These are phyloP conservation scores for Ogataea saltuana DNA, from an alignment of 805 yeast species.

Conservation along the genomic window DNA sequence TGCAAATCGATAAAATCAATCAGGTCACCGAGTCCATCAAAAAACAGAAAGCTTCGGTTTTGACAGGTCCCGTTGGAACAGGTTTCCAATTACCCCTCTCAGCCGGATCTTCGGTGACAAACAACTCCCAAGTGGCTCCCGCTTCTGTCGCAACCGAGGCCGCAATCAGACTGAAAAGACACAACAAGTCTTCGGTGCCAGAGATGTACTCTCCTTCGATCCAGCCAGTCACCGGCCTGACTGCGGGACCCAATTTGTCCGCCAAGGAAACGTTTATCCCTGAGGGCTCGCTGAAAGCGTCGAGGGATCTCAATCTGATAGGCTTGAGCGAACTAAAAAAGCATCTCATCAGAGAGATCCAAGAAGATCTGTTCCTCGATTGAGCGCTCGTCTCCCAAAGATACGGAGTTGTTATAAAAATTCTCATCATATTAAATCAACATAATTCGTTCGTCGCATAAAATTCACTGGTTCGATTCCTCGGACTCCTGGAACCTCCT, in stretches of 20 bases:
- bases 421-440: too few species aligned
- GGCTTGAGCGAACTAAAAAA: constrained; percentile 18
- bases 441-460: not conserved
- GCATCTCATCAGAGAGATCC: constrained; percentile 17
- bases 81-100: constrained; percentile 8
- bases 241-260: not conserved
- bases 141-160: constrained; percentile 3
- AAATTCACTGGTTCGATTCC: constrained; percentile 6
- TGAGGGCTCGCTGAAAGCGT: constrained; percentile 2
- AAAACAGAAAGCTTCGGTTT: constrained; percentile 3
- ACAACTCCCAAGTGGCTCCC: constrained; percentile 1
- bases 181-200: constrained; percentile 9
- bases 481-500: constrained; percentile 30
- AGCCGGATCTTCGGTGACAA: constrained; percentile 7
- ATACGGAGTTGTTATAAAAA: not conserved
- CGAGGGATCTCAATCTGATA: constrained; percentile 15
- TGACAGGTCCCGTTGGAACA: constrained; percentile 1
- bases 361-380: constrained; percentile 20
- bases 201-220: constrained; percentile 13
- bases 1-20: constrained; percentile 14
- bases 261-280: not conserved
- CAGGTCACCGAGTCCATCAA: constrained; percentile 8
- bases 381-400: not conserved
- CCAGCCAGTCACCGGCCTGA: constrained; percentile 1
- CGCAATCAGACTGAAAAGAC: constrained; percentile 9